Evolutionary conservation across 306 rosid species (phyloP), one percentile per base, ranked within the genome.

Genomic region (Astragalus membranaceus): DNA sequence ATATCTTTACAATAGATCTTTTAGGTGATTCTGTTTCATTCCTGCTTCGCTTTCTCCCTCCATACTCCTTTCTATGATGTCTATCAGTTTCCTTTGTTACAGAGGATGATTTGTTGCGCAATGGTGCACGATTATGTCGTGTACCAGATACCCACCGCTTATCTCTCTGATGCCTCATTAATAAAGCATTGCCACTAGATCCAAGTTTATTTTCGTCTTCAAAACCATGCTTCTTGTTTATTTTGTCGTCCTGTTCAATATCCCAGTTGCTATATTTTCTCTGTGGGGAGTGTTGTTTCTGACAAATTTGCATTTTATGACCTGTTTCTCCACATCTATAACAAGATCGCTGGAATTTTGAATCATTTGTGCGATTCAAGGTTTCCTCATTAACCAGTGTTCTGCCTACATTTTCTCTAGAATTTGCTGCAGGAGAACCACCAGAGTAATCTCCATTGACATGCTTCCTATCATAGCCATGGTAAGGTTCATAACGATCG

Each of bases 281-380:
- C 52, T 20, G 61, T 1, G 71, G 70, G 20, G 81, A 61, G 42
- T 17, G 50, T 49, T 59, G 72, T 74, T 70, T 80, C 4, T 86
- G 86, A 70, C 92, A 87, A 59, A 78, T 66, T 29, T 79, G 88
- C 79, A 57, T 83, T 76, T 70, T 85, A 73, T 87, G 92, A 71
- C 88, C 85, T 26, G 71, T 10, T 43, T 60, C 86, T 36, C 92
- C 92, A 79, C 92, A 85, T 63, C 66, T 68, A 60, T 55, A 85
- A 73, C 88, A 87, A 41, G 73, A 51, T 37, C 17, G 78, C 46
- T 5, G 68, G 17, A 64, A 59, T 13, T 61, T 81, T n/a, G 75
- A 53, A 59, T 50, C 67, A 63, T 50, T 62, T 35, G n/a, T 63
- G 50, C 23, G 72, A 58, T 74, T 76, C 56, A 74, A 47, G 62